Evolutionary conservation across 129 eudicot species (phyloP), one percentile per base, ranked within the genome.

Genomic region (Flaveria sonorensis): DNA sequence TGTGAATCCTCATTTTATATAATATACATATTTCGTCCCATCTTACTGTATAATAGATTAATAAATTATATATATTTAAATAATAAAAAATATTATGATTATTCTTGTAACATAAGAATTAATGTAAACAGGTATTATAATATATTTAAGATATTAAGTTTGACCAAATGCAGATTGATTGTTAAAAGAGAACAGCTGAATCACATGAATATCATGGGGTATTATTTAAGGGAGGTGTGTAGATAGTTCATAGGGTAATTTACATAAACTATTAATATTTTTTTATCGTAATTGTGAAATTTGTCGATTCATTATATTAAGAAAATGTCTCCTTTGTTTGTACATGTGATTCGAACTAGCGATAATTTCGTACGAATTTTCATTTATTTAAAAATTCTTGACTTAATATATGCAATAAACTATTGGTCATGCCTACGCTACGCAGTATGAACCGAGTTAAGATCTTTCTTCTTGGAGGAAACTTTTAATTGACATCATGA

Each of bases 121-220:
- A 59, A 59, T 59, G 36, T 59, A 61, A 61, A 61, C 68, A 18
- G 7, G 10, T 14, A 61, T 24, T 26, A 24, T 61, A 61, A 13
- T 26, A 26, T 26, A 61, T 0, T 10, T 26, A 61, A 24, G 20
- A 61, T 10, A 61, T 61, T 26, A 24, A 26, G 68, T 4, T 26
- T 61, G 68, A 61, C 42, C 42, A 3, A 13, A 26, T 13, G 26
- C 10, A 26, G 43, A 61, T 61, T 6, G 19, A 6, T 26, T 60
- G 19, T 14, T 61, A 24, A 60, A 24, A 5, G 40, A 23, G 3
- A 23, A 60, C 19, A 24, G 40, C 67, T 26, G 36, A 60, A 61
- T 61, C 42, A 61, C 68, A 61, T 61, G 68, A 61, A 61, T 26
- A 8, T 61, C 68, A 21, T 61, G 68, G 65, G 10, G 2, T 13